Evolutionary conservation across 108 stramenopile species (phyloP), one percentile per base, ranked within the genome.

Genomic region (Pseudonitzschia pungens): DNA sequence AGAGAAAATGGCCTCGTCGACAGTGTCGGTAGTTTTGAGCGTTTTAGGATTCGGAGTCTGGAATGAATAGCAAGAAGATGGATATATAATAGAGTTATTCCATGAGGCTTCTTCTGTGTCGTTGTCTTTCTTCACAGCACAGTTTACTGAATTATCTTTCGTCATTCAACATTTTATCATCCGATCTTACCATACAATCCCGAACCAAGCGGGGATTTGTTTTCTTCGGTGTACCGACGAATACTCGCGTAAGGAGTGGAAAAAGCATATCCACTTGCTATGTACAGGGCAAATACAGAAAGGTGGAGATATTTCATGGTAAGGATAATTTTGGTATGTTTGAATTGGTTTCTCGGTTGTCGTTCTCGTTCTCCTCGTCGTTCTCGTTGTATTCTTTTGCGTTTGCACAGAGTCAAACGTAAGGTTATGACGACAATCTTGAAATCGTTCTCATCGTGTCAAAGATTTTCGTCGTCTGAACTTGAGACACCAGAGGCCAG

Each of bases 211-310:
- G 50, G 26, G 26, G 58, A 16, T 55, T 43, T 11, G 71, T 29
- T 51, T 75, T 67, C 42, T 67, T 69, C 14, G 79, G 79, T 21
- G 79, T 75, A 14, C 69, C 56, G 3, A 80, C 74, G 55, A 80
- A 80, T n/a, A 80, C 84, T 71, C 68, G 74, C 32, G 32, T 15
- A 14, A n/a, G 32, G 60, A 40, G 60, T 33, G 36, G 60, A 62
- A 62, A 62, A 62, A 15, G 60, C 31, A 31, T 21, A 40, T 26
- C 18, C 36, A 62, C 32, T 33, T 31, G 11, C 60, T 31, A 62
- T 40, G 15, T 20, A 62, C 0, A 62, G 9, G n/a, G n/a, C 18
- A 6, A 29, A 31, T 40, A 62, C 2, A 18, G 32, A 33, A 62
- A 62, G 40, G 14, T 2, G 29, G 60, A 62, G 32, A 40, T 16